These are phyloP conservation scores for Pythium aquatile DNA, from an alignment of 352 stramenopile species.

Conservation along the genomic window DNA sequence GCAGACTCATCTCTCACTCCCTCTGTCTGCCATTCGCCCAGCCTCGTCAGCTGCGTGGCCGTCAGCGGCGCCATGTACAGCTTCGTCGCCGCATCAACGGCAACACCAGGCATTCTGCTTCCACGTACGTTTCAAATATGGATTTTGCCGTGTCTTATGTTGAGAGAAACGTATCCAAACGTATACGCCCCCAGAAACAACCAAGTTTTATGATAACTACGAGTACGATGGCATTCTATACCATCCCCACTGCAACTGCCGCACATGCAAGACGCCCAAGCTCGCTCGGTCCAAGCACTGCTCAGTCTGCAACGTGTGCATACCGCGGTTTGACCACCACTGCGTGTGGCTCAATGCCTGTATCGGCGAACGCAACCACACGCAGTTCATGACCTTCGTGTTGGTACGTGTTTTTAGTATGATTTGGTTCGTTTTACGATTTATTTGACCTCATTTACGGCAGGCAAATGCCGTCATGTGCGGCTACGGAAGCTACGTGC, in stretches of 20 bases:
- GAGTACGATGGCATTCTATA: slow-evolving; percentile 49
- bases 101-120: slow-evolving; percentile 40
- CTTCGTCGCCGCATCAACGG: slow-evolving; percentile 50
- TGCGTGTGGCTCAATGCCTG: slow-evolving; percentile 68
- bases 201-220: slow-evolving; percentile 57
- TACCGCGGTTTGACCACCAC: slow-evolving; percentile 68
- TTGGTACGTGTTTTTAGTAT: slow-evolving; percentile 28
- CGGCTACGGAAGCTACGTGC: slow-evolving; percentile 49
- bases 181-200: slow-evolving; percentile 29
- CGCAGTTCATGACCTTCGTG: slow-evolving; percentile 54
- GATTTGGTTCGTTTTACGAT: neutral
- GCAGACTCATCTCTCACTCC: neutral
- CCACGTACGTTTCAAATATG: slow-evolving; percentile 30
- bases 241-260: slow-evolving; percentile 29
- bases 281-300: slow-evolving; percentile 72
- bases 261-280: slow-evolving; percentile 53
- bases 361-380: slow-evolving; percentile 64
- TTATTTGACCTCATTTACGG: neutral
- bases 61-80: slow-evolving; percentile 46
- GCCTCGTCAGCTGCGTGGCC: slow-evolving; percentile 35
- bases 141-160: neutral
- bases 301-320: slow-evolving; percentile 57
- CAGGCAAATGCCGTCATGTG: slow-evolving; percentile 55
- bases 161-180: neutral
- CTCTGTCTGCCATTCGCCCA: slow-evolving; percentile 5